Evolutionary conservation across 1,139 yeast species (phyloP), one percentile per base, ranked within the genome.

Genomic region (Taiozyma onychis): DNA sequence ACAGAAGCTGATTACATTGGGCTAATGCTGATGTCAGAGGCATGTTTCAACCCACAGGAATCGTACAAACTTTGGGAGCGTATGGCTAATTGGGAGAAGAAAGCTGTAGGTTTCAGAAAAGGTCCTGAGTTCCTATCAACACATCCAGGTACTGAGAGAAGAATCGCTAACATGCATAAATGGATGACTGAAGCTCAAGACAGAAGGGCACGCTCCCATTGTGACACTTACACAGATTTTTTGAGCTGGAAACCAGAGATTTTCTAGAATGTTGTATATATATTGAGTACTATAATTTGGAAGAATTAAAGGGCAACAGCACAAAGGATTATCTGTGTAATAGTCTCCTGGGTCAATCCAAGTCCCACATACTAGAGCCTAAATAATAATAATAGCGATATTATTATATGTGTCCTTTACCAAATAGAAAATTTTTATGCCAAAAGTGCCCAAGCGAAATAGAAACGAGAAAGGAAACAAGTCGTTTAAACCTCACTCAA

Each of bases 1-100:
- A 79, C 90, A 0, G 99, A 93, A 66, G 99, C 99, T 0, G 99
- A 93, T 65, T 84, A 84, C 60, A 91, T 93, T 41, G 99, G 99
- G 0, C 73, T 95, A 54, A 87, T 89, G 80, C 75, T 91, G 57
- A 87, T 93, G 96, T 82, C 97, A 2, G 73, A 82, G 54, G 96
- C 96, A 43, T 95, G 99, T 65, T 93, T 76, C 66, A 71, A 90
- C 57, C 89, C 96, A 5, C 68, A 69, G 13, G 87, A 83, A 58
- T 86, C 97, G 0, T 81, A 85, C 2, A 71, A 69, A 13, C 76
- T 93, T 53, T 93, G 99, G 99, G 67, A 76, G 51, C 75, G 97
- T 54, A 91, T 93, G 97, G 69, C 78, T 41, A 64, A 68, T 24
- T 80, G 73, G 61, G 96, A 88, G 63, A 62, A 66, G 58, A 51